Base-by-base conservation (phyloP, 768 basidiomycete species). In the Lactarius hengduanensis region DNA sequence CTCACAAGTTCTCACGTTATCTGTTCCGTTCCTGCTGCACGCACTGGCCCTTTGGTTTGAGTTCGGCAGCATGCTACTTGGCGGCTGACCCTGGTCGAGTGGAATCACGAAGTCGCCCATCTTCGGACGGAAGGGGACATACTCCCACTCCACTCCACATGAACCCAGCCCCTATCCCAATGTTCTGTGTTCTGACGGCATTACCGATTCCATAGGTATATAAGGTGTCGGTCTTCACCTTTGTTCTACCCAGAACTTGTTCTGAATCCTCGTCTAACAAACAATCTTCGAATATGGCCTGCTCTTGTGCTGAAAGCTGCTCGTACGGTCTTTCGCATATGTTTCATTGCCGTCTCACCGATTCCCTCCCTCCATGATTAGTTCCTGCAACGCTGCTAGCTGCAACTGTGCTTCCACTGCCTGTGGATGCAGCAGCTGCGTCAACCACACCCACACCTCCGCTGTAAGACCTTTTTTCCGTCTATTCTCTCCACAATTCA, bases 341-440 rank as follows among this genome's bases (percentile, higher is more conserved):
- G 4, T 41, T n/a, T 32, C 50, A 2, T 50, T 22, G 20, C 40
- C 15, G 7, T 47, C 45, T 2, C 38, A 26, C 58, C 60, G 50
- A 69, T n/a, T 22, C 15, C 13, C 4, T 16, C 55, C 8, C n/a
- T 59, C 26, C 32, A 6, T 15, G 20, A 7, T n/a, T 45, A 69
- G 69, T 30, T 18, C 36, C 20, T 69, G 69, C 54, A 62, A 62
- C 47, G 0, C 59, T 53, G 0, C 67, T 22, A 50, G 4, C 22
- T 69, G 69, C 62, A 2, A 9, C 20, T 69, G 69, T 45, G 4
- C 59, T 18, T 18, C 66, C 41, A 62, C 59, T 11, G 2, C 55
- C 13, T 69, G 69, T 40, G 16, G 26, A 34, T 69, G 69, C 69
- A 9, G n/a, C 32, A 36, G 1, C 62, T 69, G 69, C 26, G 26